Percentiles rank a stretch among this genome's conserved stretches.
Evolutionary conservation across 306 rosid genomes (phyloP).

Genomic region (Corylus avellana): DNA sequence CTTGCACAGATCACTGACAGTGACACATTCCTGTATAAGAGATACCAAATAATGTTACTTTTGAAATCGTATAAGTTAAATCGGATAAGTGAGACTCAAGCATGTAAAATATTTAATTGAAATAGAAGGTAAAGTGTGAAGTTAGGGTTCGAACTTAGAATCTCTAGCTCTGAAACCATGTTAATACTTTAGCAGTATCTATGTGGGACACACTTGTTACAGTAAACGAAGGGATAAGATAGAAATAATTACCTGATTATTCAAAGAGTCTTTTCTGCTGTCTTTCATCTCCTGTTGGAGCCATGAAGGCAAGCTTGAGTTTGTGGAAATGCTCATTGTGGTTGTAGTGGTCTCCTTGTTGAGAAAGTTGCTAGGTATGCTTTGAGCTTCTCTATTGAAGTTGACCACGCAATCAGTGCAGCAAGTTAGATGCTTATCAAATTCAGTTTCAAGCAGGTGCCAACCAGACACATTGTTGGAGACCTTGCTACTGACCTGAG

Average conservation of each 20-base stretch:
- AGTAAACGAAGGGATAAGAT: neutral
- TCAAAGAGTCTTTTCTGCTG: slow-evolving; percentile 28
- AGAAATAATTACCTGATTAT: slow-evolving; percentile 41
- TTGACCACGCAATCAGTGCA: slow-evolving; percentile 48
- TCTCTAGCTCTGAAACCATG: too few species aligned
- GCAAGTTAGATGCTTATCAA: slow-evolving; percentile 44
- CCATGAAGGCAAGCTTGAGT: slow-evolving; percentile 64
- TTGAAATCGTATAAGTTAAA: neutral
- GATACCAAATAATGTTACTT: slow-evolving; percentile 13
- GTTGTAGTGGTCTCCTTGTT: slow-evolving; percentile 29
- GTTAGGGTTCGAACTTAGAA: too few species aligned
- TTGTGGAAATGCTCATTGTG: slow-evolving; percentile 26
- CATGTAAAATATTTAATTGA: too few species aligned
- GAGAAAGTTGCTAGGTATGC: slow-evolving; percentile 25
- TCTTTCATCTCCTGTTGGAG: slow-evolving; percentile 67
- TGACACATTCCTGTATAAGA: slow-evolving; percentile 50
- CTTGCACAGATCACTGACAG: slow-evolving; percentile 53
- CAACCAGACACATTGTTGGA: slow-evolving; percentile 32
- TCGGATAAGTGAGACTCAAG: too few species aligned
- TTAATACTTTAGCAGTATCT: neutral
- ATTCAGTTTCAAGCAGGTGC: slow-evolving; percentile 23
- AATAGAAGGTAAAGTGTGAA: too few species aligned
- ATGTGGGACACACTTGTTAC: neutral
- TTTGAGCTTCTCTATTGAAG: slow-evolving; percentile 55
- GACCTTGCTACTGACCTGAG: slow-evolving; percentile 42